These are phyloP conservation scores for Metroxylon sagu DNA, from an alignment of 176 grass and related monocot species.

Conservation along the genomic window DNA sequence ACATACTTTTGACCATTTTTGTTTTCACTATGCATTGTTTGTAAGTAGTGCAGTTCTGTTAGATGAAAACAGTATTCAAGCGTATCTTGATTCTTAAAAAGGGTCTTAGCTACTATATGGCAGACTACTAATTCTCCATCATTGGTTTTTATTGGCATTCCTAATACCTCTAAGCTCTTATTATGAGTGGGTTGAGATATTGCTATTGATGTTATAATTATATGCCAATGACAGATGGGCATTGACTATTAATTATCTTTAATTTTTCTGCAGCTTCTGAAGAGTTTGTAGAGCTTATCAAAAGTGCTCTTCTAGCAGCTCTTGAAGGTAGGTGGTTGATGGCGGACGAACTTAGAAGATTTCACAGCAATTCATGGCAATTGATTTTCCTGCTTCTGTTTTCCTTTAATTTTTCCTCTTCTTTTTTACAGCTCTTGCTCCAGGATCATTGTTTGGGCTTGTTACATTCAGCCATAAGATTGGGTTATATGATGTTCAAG, in stretches of 20 bases:
- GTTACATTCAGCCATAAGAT: conserved; percentile 97
- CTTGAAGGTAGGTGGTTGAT: conserved; percentile 63
- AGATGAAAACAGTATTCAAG: too few relatives aligned
- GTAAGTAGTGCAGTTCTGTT: too few relatives aligned
- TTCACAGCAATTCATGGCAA: neutral
- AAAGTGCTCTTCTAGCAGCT: conserved; percentile 78
- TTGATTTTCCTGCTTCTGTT: neutral
- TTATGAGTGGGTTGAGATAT: too few relatives aligned
- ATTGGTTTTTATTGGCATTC: too few relatives aligned
- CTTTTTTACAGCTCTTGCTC: conserved; percentile 64
- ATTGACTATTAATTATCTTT: neutral
- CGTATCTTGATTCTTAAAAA: too few relatives aligned
- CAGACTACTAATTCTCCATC: too few relatives aligned
- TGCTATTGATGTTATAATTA: neutral
- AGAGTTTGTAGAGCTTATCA: conserved; percentile 88
- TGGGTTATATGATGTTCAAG: conserved; percentile 93
- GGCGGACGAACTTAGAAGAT: neutral
- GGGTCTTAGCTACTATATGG: too few relatives aligned
- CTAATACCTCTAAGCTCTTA: too few relatives aligned
- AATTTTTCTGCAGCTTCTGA: conserved; percentile 54
- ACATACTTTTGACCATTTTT: too few relatives aligned
- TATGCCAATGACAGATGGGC: neutral
- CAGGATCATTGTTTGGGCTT: conserved; percentile 83
- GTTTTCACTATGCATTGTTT: too few relatives aligned
- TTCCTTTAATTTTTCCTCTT: neutral